Evolutionary conservation across 129 eudicot species (phyloP).

Genomic region (Lactuca saligna): DNA sequence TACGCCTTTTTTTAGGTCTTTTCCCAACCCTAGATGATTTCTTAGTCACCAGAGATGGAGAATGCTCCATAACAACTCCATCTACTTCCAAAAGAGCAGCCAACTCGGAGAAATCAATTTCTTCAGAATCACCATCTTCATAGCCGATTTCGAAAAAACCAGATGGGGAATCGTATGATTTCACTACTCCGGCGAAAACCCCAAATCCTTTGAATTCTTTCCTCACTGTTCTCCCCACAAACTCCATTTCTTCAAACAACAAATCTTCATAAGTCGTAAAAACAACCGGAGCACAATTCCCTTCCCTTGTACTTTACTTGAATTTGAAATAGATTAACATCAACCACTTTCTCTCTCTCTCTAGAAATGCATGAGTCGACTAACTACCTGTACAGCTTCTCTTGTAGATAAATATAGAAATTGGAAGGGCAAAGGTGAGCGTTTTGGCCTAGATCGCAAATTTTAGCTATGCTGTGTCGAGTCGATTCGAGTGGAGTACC

Average conservation of each 20-base stretch:
- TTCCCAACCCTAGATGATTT: conserved; percentile 30
- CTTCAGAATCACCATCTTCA: conserved; percentile 70
- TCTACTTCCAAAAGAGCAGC: conserved; percentile 31
- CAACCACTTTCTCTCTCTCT: conserved; percentile 13
- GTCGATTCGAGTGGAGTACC: not conserved
- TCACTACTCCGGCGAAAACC: conserved; percentile 46
- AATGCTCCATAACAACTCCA: conserved; percentile 9
- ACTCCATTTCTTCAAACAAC: conserved; percentile 50
- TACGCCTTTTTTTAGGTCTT: conserved; percentile 32
- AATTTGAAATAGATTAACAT: not conserved
- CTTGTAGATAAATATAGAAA: not conserved
- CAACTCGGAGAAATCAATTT: conserved; percentile 37
- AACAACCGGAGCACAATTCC: conserved; percentile 6
- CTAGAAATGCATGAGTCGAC: conserved; percentile 6
- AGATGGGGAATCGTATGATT: conserved; percentile 48
- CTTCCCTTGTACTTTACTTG: conserved; percentile 3
- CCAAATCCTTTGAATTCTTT: conserved; percentile 53
- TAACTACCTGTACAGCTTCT: not conserved
- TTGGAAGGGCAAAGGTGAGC: not conserved
- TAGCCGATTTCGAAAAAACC: conserved; percentile 55
- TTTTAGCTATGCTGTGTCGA: not conserved
- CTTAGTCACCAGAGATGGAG: conserved; percentile 12
- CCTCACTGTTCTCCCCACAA: conserved; percentile 58
- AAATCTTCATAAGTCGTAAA: conserved; percentile 21
- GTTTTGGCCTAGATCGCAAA: conserved; percentile 9